Conservation (phyloP, 441 rosid genomes). For the Rhodomyrtus psidioides region DNA sequence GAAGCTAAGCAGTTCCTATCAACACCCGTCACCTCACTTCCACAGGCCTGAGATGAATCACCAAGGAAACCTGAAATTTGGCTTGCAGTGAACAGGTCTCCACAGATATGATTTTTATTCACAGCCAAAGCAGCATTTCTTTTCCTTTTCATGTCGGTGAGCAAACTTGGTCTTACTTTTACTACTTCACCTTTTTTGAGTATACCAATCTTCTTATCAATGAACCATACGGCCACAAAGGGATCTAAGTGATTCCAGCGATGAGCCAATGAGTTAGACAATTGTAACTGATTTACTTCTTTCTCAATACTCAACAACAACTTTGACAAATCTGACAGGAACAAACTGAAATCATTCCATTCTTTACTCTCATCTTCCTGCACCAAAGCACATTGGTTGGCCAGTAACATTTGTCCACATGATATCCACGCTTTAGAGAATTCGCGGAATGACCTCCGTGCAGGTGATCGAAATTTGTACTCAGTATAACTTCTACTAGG, state of each 20-base stretch:
- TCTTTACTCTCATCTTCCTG: conserved; percentile 34
- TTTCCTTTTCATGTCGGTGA: conserved; percentile 16
- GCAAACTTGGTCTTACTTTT: conserved; percentile 43
- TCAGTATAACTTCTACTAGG: conserved; percentile 48
- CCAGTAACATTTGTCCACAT: conserved; percentile 47
- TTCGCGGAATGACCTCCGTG: conserved; percentile 56
- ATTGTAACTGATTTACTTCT: conserved; percentile 35
- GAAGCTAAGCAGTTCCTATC: conserved; percentile 25
- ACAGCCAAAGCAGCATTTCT: conserved; percentile 14
- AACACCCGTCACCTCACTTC: conserved; percentile 33
- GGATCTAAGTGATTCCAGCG: conserved; percentile 81
- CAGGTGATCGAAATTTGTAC: conserved; percentile 56
- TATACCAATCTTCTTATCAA: conserved; percentile 62
- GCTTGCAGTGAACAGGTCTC: conserved; percentile 18
- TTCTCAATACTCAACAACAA: conserved; percentile 45
- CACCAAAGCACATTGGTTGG: conserved; percentile 25
- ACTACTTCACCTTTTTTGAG: conserved; percentile 73
- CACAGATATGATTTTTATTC: conserved; percentile 7
- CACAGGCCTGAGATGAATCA: conserved; percentile 25
- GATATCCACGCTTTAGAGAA: conserved; percentile 76
- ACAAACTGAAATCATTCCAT: conserved; percentile 66
- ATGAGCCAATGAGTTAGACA: conserved; percentile 35
- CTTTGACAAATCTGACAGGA: conserved; percentile 60
- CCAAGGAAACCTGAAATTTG: conserved; percentile 9
- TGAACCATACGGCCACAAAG: conserved; percentile 65